Conservation (phyloP, 352 stramenopile genomes). For the Hyaloperonospora arabidopsidis region DNA sequence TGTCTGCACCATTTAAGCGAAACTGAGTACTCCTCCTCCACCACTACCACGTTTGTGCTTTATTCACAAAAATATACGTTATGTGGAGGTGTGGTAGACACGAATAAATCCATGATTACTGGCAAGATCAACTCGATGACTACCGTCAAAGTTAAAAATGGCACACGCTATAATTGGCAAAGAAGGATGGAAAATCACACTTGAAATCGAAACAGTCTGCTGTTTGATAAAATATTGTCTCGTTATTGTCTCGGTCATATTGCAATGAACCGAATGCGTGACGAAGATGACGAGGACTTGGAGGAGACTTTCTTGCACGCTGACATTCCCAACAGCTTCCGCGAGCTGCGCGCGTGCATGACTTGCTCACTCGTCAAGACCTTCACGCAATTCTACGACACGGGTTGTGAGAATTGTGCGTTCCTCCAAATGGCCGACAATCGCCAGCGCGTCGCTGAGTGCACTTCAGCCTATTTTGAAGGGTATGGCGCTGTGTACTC, state of each 20-base stretch:
- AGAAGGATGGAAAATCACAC: neutral
- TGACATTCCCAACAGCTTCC: conserved; percentile 85
- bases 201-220: neutral
- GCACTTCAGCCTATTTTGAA: conserved; percentile 85
- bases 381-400: conserved; percentile 88
- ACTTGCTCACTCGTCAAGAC: conserved; percentile 86
- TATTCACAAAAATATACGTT: no score
- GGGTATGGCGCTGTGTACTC: conserved; percentile 28
- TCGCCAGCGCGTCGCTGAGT: conserved; percentile 80
- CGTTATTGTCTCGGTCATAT: neutral
- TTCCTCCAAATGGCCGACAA: conserved; percentile 88
- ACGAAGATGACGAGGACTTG: conserved; percentile 78
- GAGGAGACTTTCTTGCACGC: conserved; percentile 74
- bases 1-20: conserved; percentile 7
- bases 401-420: conserved; percentile 82
- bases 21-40: conserved; percentile 9
- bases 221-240: neutral
- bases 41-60: conserved; percentile 10
- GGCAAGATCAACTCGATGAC: no score
- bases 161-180: neutral
- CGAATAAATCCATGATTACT: no score
- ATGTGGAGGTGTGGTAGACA: neutral
- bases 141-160: no score
- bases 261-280: conserved; percentile 46
- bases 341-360: conserved; percentile 82